Conservation (phyloP, 1,284 basidiomycete genomes). For the Ceratobasidium sp. region DNA sequence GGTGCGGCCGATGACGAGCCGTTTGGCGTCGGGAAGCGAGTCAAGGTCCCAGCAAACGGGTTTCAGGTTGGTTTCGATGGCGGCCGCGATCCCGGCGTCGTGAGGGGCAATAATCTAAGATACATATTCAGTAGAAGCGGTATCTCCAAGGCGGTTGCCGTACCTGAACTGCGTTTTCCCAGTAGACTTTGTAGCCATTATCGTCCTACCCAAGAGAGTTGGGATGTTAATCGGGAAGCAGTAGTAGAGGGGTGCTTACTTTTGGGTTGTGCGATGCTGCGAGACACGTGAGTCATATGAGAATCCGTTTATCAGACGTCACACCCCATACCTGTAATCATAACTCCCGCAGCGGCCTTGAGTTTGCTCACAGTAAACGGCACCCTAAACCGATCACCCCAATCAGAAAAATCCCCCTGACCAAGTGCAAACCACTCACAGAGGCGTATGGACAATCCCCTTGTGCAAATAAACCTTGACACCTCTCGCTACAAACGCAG, state of each 20-base stretch:
- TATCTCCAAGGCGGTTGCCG: constrained; percentile 28
- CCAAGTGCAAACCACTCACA: constrained; percentile 61
- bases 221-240: background rate
- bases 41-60: constrained; percentile 63
- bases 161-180: constrained; percentile 86
- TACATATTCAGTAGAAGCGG: constrained; percentile 14
- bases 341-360: constrained; percentile 80
- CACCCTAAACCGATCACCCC: constrained; percentile 64
- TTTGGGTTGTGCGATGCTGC: constrained; percentile 86
- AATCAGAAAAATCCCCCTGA: background rate
- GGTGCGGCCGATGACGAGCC: constrained; percentile 67
- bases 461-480: constrained; percentile 76
- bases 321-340: constrained; percentile 76
- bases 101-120: constrained; percentile 83
- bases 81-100: constrained; percentile 74
- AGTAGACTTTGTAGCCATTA: constrained; percentile 90
- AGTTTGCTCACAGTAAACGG: constrained; percentile 78
- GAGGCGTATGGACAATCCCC: constrained; percentile 80
- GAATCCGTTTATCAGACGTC: constrained; percentile 27
- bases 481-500: constrained; percentile 70
- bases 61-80: constrained; percentile 70
- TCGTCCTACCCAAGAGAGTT: constrained; percentile 65
- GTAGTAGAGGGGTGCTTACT: constrained; percentile 56
- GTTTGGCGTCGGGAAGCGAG: constrained; percentile 54
- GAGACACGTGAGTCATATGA: constrained; percentile 3